Conservation (phyloP, 345 rosid species). For the Lepidium sativum region DNA sequence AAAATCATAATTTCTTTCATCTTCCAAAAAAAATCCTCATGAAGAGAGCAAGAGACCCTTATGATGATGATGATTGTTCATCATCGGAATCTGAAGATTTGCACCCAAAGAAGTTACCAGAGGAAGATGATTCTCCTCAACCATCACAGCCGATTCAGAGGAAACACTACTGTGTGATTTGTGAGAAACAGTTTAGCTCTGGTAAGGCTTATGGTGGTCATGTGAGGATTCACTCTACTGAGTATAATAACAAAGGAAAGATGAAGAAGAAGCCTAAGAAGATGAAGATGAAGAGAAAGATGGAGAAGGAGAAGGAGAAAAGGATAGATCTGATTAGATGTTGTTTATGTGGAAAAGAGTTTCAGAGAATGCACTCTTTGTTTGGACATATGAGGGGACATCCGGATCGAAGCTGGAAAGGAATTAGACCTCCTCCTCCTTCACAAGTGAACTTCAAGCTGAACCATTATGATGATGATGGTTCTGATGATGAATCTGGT, state of each 20-base stretch:
- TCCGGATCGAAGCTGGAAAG: slow-evolving; percentile 62
- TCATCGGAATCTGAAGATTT: slow-evolving; percentile 12
- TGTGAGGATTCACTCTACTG: slow-evolving; percentile 32
- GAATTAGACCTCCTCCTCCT: slow-evolving; percentile 41
- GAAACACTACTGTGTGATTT: slow-evolving; percentile 26
- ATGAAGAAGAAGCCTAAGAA: background rate
- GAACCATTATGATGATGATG: background rate
- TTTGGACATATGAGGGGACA: slow-evolving; percentile 90
- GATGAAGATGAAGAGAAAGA: slow-evolving; percentile 13
- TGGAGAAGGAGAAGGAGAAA: slow-evolving; percentile 11
- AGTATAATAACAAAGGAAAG: slow-evolving; percentile 13
- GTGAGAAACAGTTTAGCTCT: slow-evolving; percentile 27
- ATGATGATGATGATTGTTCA: background rate
- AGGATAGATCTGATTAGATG: slow-evolving; percentile 26
- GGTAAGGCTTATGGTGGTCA: slow-evolving; percentile 43
- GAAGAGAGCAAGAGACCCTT: slow-evolving; percentile 17
- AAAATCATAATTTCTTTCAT: background rate
- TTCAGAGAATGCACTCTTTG: slow-evolving; percentile 36
- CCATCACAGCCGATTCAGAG: background rate
- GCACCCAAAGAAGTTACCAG: background rate
- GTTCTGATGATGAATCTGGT: background rate
- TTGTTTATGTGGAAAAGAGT: slow-evolving; percentile 32
- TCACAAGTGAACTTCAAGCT: background rate
- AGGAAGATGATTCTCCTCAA: background rate
- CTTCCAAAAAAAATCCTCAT: background rate